phyloP scores from a whole-genome alignment of 805 yeast species.

The Metschnikowia koreensis region DNA sequence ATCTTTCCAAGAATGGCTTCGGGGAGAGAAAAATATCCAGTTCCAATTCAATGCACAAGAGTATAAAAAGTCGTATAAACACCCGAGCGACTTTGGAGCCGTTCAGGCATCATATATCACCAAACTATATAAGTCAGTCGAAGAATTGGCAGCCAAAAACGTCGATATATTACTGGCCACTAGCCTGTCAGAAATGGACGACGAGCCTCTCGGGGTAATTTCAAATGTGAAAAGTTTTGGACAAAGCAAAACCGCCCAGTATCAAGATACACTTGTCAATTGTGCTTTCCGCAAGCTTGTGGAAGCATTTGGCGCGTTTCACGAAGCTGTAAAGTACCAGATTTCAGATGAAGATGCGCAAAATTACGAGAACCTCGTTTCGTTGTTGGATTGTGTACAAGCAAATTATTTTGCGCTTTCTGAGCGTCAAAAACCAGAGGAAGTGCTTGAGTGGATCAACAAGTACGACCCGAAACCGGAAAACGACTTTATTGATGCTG shows the following conservation, averaged over 20 bases:
- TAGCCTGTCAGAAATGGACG: conserved; percentile 17
- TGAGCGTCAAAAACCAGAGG: conserved; percentile 40
- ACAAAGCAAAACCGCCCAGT: conserved; percentile 7
- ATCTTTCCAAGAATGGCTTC: conserved; percentile 49
- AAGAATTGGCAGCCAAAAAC: conserved; percentile 26
- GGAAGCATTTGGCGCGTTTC: conserved; percentile 29
- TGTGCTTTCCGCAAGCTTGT: conserved; percentile 28
- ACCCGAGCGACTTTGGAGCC: conserved; percentile 34
- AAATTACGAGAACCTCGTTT: conserved; percentile 36
- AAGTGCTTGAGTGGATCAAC: conserved; percentile 62
- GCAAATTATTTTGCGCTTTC: conserved; percentile 47
- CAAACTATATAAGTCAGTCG: conserved; percentile 51
- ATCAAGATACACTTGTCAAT: conserved; percentile 17
- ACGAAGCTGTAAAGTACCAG: conserved; percentile 21
- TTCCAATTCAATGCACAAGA: conserved; percentile 45
- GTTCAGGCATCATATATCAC: conserved; percentile 49
- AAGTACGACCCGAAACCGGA: conserved; percentile 68
- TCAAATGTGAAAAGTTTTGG: conserved; percentile 19
- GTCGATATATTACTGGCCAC: conserved; percentile 3
- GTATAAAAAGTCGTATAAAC: conserved; percentile 33
- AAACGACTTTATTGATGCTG: conserved; percentile 46
- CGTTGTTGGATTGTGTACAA: conserved; percentile 57
- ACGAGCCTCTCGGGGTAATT: conserved; percentile 34
- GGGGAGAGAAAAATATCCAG: conserved; percentile 31
- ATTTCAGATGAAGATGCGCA: conserved; percentile 27